Base-by-base conservation (phyloP, 1,284 basidiomycete genomes). In the Erythrobasidium hasegawianum region DNA sequence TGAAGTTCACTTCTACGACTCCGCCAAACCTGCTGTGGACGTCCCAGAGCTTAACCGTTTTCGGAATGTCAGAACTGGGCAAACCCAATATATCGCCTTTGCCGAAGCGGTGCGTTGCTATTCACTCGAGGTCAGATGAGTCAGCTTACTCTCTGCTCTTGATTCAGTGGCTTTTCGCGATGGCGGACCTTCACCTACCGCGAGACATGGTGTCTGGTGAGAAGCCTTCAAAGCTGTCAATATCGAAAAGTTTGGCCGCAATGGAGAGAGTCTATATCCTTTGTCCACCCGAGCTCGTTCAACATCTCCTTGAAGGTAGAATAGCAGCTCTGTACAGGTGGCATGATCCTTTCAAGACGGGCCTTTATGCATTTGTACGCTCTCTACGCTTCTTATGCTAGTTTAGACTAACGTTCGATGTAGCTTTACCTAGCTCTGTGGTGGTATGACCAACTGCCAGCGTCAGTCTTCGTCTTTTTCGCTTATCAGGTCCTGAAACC, bases 181-280 rank as follows among this genome's bases (percentile, higher is more conserved):
- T 49, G 11, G 62, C 62, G 24, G 62, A 65, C 20, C 26, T 22
- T 10, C 16, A 58, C 22, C 38, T 65, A 8, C 62, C 62, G 10
- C 62, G 47, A 8, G 62, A 65, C 18, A n/a, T 65, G 14, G 22
- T 65, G 41, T 55, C 62, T 13, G 47, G 26, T 1, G 16, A 24
- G 10, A 57, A 58, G 22, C 56, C 62, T 11, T 29, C 27, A 26
- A 55, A 55, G 18, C 54, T 65, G 24, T 50, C 45, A 2, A 47
- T 65, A 14, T 65, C 62, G 11, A 50, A 39, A 29, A 45, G 38
- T 9, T 45, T 56, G 8, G 18, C 47, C 2, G 53, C 52, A 8
- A 20, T 68, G 11, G 61, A 68, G 33, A 40, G 67, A 24, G 56
- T 68, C 16, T 68, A 68, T 41, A 52, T 68, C 18, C 39, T 64